Evolutionary conservation across 192 early-diverging fungal genomes (phyloP).

Genomic region (Linnemannia schmuckeri): DNA sequence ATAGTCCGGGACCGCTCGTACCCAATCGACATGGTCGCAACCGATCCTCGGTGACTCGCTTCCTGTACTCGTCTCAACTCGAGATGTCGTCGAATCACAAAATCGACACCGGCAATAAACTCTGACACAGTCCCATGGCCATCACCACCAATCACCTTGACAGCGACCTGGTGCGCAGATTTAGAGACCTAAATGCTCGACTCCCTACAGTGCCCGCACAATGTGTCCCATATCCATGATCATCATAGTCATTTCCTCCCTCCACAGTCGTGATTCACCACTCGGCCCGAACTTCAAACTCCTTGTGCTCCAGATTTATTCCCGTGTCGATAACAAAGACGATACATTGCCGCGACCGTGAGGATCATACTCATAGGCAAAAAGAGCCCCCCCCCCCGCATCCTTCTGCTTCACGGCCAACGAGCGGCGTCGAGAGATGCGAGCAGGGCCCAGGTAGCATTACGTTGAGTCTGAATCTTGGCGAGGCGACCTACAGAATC

Average conservation of each 20-base stretch:
- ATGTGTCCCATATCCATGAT: conserved; percentile 66
- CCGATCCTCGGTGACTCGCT: background rate
- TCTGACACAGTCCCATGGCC: conserved; percentile 58
- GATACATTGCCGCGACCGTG: conserved; percentile 44
- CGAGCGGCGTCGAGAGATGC: conserved; percentile 67
- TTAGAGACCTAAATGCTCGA: conserved; percentile 78
- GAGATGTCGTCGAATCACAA: conserved; percentile 35
- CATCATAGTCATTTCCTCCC: conserved; percentile 51
- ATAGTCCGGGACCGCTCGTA: conserved; percentile 22
- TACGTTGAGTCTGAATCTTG: conserved; percentile 67
- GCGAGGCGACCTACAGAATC: conserved; percentile 73
- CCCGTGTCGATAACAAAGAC: conserved; percentile 69
- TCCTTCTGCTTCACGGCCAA: conserved; percentile 44
- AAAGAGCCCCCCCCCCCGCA: conserved; percentile 36
- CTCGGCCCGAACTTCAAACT: conserved; percentile 66
- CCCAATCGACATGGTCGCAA: conserved; percentile 35
- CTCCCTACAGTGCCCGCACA: conserved; percentile 64
- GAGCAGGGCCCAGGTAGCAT: conserved; percentile 88
- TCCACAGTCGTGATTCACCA: conserved; percentile 56
- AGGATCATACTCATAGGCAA: conserved; percentile 19
- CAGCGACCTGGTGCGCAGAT: conserved; percentile 73
- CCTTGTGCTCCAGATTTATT: conserved; percentile 59
- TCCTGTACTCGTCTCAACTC: conserved; percentile 8
- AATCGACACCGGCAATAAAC: conserved; percentile 52
- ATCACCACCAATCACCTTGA: conserved; percentile 66